Evolutionary conservation across 225 moss, liverwort and hornwort genomes (phyloP), one percentile per base, ranked within the genome.

Genomic region (Polytrichum formosum): DNA sequence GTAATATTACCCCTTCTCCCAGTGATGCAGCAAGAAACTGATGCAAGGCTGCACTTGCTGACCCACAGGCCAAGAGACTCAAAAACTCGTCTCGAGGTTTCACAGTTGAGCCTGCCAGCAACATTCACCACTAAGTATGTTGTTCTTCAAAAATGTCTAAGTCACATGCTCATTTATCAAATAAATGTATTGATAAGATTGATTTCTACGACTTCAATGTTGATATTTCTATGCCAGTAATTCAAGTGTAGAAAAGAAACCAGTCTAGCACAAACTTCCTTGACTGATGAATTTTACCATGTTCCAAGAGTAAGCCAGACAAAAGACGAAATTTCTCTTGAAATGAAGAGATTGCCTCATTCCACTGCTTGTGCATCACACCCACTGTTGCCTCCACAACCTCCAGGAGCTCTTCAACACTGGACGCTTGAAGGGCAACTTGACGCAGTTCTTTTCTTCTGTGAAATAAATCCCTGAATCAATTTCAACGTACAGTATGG

Each of bases 381-480:
- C 76, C 77, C 64, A 98, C 79, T 54, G 98, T 94, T 54, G 75
- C 81, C 76, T 94, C 89, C 63, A 92, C 82, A 64, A 98, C 91
- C 82, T 94, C 98, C 67, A 98, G 59, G 63, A 98, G 88, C 80
- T 98, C 94, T 76, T 94, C 98, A 68, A 98, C 90, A 67, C 83
- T 92, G 20, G 98, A 98, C 55, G 87, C 92, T 82, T 98, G 98
- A 64, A 94, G 86, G 68, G 98, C 92, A 63, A 98, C 87, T 75
- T 98, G 98, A 54, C 92, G 94, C 70, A 98, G 82, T 80, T 98
- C 98, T 62, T 92, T 94, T 76, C 91, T 90, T 84, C 98, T 94
- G 88, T 68, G 35, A 83, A 23, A 58, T 22, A 46, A 46, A 35
- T 35, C 35, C 13, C 13, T 46, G 3, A 0, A 46, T 3, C 2